Evolutionary conservation across 495 filamentous ascomycete species (phyloP).

Genomic region (Penicillium taxi): DNA sequence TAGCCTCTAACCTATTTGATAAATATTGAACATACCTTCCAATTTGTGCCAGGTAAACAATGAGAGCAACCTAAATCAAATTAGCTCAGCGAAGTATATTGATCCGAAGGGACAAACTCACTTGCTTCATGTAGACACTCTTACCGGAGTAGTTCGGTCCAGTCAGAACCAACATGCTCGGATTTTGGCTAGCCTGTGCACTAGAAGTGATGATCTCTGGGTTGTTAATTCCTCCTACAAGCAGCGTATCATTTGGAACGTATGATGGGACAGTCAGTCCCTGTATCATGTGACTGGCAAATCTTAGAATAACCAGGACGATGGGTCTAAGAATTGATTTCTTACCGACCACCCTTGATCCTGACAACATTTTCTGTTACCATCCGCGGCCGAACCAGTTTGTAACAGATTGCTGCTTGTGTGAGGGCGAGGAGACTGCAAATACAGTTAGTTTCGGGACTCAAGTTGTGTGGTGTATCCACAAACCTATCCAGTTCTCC

Average conservation of each 20-base stretch:
- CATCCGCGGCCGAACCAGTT: slow-evolving; percentile 61
- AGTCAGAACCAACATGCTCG: slow-evolving; percentile 77
- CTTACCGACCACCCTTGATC: slow-evolving; percentile 71
- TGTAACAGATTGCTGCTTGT: slow-evolving; percentile 67
- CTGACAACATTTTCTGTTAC: slow-evolving; percentile 62
- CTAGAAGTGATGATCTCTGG: neutral
- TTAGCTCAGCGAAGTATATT: too few species aligned
- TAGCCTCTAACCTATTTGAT: neutral
- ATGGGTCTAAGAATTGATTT: neutral
- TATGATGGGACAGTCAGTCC: slow-evolving; percentile 81
- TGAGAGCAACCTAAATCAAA: slow-evolving; percentile 63
- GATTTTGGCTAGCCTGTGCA: slow-evolving; percentile 19
- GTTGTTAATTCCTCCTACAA: slow-evolving; percentile 51
- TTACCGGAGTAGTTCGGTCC: slow-evolving; percentile 97
- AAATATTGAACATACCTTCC: slow-evolving; percentile 46
- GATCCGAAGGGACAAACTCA: slow-evolving; percentile 4
- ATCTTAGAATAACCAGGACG: slow-evolving; percentile 11
- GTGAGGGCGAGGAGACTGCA: slow-evolving; percentile 71
- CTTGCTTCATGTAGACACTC: slow-evolving; percentile 91
- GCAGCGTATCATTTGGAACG: slow-evolving; percentile 69
- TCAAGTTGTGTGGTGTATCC: neutral
- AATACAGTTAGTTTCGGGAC: slow-evolving; percentile 6
- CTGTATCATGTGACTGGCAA: slow-evolving; percentile 68
- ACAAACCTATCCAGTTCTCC: slow-evolving; percentile 73
- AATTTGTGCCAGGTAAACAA: slow-evolving; percentile 88